These are phyloP conservation scores for Coffea canephora DNA, from an alignment of 257 asterid species.

Conservation along the genomic window DNA sequence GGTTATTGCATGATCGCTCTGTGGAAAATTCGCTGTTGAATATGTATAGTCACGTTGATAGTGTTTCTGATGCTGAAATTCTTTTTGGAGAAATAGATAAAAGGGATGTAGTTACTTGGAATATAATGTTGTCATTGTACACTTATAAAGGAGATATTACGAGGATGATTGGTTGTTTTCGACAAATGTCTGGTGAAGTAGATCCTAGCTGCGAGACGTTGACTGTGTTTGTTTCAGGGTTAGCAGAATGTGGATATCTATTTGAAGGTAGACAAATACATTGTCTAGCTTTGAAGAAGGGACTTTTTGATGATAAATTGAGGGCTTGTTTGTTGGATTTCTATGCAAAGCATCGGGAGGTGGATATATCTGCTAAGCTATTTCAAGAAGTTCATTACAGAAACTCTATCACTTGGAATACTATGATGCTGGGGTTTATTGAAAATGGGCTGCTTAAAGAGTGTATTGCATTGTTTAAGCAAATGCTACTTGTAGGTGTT, in stretches of 20 bases:
- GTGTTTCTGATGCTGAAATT: slow-evolving; percentile 28
- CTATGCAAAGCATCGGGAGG: slow-evolving; percentile 36
- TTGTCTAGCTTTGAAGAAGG: slow-evolving; percentile 38
- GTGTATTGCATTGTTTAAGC: slow-evolving; percentile 27
- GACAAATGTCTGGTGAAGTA: slow-evolving; percentile 27
- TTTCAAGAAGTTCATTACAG: slow-evolving; percentile 23
- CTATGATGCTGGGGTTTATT: slow-evolving; percentile 23
- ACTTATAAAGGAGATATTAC: slow-evolving; percentile 22
- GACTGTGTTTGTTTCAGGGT: slow-evolving; percentile 36
- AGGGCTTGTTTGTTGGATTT: slow-evolving; percentile 31
- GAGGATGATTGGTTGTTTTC: slow-evolving; percentile 27
- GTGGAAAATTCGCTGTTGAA: slow-evolving; percentile 43
- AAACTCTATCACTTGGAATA: slow-evolving; percentile 28
- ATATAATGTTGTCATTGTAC: slow-evolving; percentile 38
- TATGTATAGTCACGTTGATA: slow-evolving; percentile 28
- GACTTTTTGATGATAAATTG: slow-evolving; percentile 40
- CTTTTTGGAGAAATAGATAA: slow-evolving; percentile 29
- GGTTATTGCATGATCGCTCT: slow-evolving; percentile 33
- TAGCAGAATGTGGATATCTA: slow-evolving; percentile 21
- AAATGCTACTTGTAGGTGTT: slow-evolving; percentile 26
- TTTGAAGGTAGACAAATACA: slow-evolving; percentile 32
- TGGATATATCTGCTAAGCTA: slow-evolving; percentile 27
- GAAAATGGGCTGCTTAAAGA: slow-evolving; percentile 30
- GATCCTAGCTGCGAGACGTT: slow-evolving; percentile 39
- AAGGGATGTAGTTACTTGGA: slow-evolving; percentile 45